A percentile compares a stretch with the other conserved stretches of the same genome.
Conservation (phyloP, 208 protist species). For the Acanthamoeba healyi region DNA sequence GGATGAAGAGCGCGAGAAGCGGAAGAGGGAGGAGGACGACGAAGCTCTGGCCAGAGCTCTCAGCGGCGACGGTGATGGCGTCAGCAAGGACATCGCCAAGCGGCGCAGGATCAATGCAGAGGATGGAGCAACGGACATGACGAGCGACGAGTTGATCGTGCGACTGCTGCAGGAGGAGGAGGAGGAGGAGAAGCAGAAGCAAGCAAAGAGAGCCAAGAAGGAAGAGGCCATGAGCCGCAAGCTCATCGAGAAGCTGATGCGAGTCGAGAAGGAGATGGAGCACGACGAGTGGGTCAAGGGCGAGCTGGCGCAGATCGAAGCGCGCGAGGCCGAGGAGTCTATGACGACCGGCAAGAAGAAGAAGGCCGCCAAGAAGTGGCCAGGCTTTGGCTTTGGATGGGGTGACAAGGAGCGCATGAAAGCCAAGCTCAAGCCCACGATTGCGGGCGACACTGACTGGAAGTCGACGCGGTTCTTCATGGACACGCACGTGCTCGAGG, state of each 20-base stretch:
- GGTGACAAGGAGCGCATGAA: not conserved
- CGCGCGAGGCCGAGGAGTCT: not conserved
- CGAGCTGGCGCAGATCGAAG: constrained; percentile 42
- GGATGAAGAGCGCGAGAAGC: constrained; percentile 1
- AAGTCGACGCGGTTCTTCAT: constrained; percentile 29
- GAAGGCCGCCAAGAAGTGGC: constrained; percentile 3
- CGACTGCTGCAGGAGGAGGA: constrained; percentile 48
- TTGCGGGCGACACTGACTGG: constrained; percentile 32
- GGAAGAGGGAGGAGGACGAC: constrained; percentile 64
- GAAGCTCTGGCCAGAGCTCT: constrained; percentile 2
- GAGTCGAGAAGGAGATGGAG: not conserved
- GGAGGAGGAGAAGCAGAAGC: constrained; percentile 24
- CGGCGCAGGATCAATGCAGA: not conserved
- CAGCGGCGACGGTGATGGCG: not conserved
- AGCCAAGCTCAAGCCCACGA: not conserved
- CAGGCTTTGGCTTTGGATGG: not conserved
- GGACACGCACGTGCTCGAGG: constrained; percentile 21
- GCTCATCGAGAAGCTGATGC: constrained; percentile 40
- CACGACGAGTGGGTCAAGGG: constrained; percentile 56
- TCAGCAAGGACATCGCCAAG: not conserved
- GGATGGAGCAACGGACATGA: not conserved
- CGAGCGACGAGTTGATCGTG: constrained; percentile 28
- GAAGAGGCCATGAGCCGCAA: constrained; percentile 27
- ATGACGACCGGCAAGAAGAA: not conserved
- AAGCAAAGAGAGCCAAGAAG: not conserved